Percentiles rank a stretch among this genome's conserved stretches.
phyloP scores from a whole-genome alignment of 225 moss, liverwort and hornwort species.

The Anthoceros angustus region DNA sequence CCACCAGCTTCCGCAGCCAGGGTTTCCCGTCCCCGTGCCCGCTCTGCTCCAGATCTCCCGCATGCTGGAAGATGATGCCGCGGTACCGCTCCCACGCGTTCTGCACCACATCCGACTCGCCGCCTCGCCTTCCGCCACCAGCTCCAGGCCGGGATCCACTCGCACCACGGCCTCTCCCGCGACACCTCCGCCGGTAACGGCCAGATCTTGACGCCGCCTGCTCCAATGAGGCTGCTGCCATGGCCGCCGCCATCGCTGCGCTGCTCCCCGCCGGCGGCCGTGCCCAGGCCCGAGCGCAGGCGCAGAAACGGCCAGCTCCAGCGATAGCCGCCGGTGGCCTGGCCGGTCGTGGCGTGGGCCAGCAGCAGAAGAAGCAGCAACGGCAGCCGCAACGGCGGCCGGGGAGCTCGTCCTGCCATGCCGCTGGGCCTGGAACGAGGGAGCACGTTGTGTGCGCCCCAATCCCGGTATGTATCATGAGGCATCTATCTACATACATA shows the following conservation, averaged over 20 bases:
- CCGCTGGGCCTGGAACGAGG: no score
- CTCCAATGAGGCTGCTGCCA: neutral
- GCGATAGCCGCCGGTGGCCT: no score
- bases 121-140: constrained; percentile 15
- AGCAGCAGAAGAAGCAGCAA: no score
- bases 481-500: no score
- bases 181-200: constrained; percentile 29
- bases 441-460: no score
- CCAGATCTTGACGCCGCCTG: constrained; percentile 12
- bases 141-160: constrained; percentile 20
- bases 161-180: constrained; percentile 10
- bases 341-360: no score
- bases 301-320: no score
- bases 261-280: neutral
- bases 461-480: no score
- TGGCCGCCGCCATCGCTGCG: neutral
- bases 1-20: constrained; percentile 14
- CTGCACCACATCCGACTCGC: constrained; percentile 7
- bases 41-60: constrained; percentile 1
- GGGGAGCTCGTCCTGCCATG: no score
- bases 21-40: constrained; percentile 1
- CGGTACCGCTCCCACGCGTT: constrained; percentile 22
- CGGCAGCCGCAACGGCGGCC: no score
- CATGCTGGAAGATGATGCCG: constrained; percentile 15
- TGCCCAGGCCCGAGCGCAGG: no score